Conservation (phyloP, 148 eudicot species). For the Drosera capensis region DNA sequence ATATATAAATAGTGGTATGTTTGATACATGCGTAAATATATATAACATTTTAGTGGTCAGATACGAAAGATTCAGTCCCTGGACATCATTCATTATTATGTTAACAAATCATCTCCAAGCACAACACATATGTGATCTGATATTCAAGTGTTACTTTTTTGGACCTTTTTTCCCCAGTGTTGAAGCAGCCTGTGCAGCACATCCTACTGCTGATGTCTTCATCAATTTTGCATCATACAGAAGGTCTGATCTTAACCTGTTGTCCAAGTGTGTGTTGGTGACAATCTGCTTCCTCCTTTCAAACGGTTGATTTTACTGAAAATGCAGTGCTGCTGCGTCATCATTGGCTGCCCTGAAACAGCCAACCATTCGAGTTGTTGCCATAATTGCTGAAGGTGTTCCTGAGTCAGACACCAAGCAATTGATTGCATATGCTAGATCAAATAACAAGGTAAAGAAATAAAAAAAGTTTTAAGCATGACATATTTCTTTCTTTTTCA, state of each 20-base stretch:
- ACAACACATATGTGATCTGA: neutral
- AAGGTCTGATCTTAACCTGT: slow-evolving; percentile 32
- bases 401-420: slow-evolving; percentile 90
- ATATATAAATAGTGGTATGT: too few species aligned
- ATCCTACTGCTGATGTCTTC: slow-evolving; percentile 96
- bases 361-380: slow-evolving; percentile 85
- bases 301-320: slow-evolving; percentile 1
- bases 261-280: neutral
- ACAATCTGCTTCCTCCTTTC: neutral
- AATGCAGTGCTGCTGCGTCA: slow-evolving; percentile 89
- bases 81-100: too few species aligned
- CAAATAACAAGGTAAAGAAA: slow-evolving; percentile 73
- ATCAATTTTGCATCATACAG: slow-evolving; percentile 96
- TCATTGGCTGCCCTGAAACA: slow-evolving; percentile 88
- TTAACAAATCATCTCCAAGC: neutral
- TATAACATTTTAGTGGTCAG: too few species aligned
- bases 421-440: slow-evolving; percentile 74
- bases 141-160: neutral
- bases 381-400: slow-evolving; percentile 96
- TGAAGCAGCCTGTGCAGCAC: slow-evolving; percentile 92
- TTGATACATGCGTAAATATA: too few species aligned
- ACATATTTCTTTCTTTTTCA: neutral
- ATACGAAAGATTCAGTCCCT: too few species aligned
- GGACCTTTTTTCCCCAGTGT: slow-evolving; percentile 31
- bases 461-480: too few species aligned